A percentile compares a stretch with the other conserved stretches of the same genome.
These are phyloP conservation scores for Magnusiomyces paraingens DNA, from an alignment of 1,139 yeast genomes.

Conservation along the genomic window DNA sequence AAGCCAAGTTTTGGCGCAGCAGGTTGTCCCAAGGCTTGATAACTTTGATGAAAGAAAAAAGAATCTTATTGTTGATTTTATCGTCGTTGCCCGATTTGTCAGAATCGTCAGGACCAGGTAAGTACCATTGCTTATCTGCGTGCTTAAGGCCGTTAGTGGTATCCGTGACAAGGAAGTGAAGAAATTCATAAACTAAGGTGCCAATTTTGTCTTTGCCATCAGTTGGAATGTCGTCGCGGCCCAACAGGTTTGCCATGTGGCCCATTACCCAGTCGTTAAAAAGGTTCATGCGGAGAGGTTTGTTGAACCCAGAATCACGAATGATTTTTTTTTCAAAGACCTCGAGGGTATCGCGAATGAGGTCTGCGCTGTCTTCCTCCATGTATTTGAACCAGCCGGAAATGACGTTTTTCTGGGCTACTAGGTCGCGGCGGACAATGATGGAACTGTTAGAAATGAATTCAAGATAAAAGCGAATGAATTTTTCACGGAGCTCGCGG, in stretches of 20 bases:
- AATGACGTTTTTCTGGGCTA: slow-evolving; percentile 51
- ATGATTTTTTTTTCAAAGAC: slow-evolving; percentile 49
- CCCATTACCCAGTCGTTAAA: slow-evolving; percentile 72
- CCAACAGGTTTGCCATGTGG: slow-evolving; percentile 50
- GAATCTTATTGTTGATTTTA: slow-evolving; percentile 46
- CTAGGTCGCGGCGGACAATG: slow-evolving; percentile 54
- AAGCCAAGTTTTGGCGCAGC: slow-evolving; percentile 50
- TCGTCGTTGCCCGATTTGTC: slow-evolving; percentile 12
- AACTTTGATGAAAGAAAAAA: slow-evolving; percentile 54
- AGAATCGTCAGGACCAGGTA: slow-evolving; percentile 26
- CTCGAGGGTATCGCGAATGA: slow-evolving; percentile 39
- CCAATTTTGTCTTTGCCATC: slow-evolving; percentile 19
- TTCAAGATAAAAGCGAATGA: slow-evolving; percentile 55
- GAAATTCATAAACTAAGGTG: slow-evolving; percentile 40
- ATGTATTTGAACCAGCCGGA: slow-evolving; percentile 62
- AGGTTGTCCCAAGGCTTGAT: slow-evolving; percentile 80
- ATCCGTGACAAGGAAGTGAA: slow-evolving; percentile 47
- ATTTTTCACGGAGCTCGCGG: slow-evolving; percentile 48
- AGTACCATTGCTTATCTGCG: slow-evolving; percentile 55
- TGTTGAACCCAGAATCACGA: slow-evolving; percentile 54
- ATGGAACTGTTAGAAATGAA: slow-evolving; percentile 46
- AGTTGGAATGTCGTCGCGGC: slow-evolving; percentile 33
- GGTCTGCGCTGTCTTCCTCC: slow-evolving; percentile 41
- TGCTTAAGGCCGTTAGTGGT: slow-evolving; percentile 56
- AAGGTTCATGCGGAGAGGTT: slow-evolving; percentile 64